Conservation (phyloP, 768 basidiomycete genomes). For the Tricholoma flavovirens region DNA sequence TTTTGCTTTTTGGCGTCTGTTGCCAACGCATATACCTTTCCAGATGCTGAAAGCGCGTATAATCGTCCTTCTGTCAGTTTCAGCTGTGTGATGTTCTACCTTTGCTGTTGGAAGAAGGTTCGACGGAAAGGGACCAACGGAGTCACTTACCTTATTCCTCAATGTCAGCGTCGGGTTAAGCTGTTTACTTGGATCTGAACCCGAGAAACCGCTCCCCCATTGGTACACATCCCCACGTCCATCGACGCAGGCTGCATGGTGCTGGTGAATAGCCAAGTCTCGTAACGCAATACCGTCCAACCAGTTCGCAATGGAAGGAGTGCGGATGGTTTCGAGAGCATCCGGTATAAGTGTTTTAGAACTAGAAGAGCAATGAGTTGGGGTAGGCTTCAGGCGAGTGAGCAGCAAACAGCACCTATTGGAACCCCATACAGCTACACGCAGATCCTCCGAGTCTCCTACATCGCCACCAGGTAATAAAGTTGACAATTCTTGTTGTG, state of each 20-base stretch:
- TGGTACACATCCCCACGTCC: conserved; percentile 78
- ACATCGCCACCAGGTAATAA: conserved; percentile 10
- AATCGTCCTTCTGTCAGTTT: conserved; percentile 55
- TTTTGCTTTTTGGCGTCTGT: conserved; percentile 44
- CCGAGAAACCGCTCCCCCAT: conserved; percentile 69
- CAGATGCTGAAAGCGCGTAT: conserved; percentile 75
- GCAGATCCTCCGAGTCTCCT: conserved; percentile 29
- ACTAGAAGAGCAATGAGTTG: conserved; percentile 24
- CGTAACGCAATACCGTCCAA: conserved; percentile 66
- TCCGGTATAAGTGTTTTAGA: conserved; percentile 40
- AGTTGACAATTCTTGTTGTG: conserved; percentile 6
- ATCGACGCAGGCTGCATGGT: conserved; percentile 72
- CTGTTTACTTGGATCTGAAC: conserved; percentile 21
- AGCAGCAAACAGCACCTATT: conserved; percentile 45
- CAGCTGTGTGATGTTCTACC: conserved; percentile 63
- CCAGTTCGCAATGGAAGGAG: conserved; percentile 49
- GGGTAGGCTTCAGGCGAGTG: neutral
- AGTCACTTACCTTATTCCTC: conserved; percentile 51
- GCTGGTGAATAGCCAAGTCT: conserved; percentile 62
- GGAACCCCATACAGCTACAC: conserved; percentile 67
- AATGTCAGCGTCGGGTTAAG: conserved; percentile 47
- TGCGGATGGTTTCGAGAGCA: conserved; percentile 36
- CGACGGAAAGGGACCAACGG: neutral
- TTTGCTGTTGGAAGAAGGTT: neutral
- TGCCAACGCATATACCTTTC: conserved; percentile 67